Conservation (phyloP, 2,329 filamentous ascomycete species). For the Xylaria polymorpha region DNA sequence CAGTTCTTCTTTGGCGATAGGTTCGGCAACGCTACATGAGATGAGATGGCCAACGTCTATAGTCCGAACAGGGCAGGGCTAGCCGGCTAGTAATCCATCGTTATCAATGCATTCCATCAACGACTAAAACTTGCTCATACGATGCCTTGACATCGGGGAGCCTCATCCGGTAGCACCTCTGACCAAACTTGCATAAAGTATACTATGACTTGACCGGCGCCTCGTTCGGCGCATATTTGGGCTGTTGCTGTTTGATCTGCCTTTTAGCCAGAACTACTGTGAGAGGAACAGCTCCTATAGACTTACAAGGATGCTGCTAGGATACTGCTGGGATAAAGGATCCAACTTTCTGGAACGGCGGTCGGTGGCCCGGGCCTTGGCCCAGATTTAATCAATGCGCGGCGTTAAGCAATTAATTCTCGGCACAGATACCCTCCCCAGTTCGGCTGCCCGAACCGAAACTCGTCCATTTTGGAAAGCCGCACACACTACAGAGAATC, state of each 20-base stretch:
- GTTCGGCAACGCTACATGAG: neutral
- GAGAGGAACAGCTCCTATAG: slow-evolving; percentile 41
- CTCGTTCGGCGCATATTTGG: slow-evolving; percentile 27
- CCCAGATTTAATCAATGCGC: slow-evolving; percentile 28
- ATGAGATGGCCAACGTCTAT: neutral
- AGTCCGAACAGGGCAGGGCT: slow-evolving; percentile 12
- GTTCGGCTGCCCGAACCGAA: slow-evolving; percentile 25
- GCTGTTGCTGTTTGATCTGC: slow-evolving; percentile 52
- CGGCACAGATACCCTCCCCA: slow-evolving; percentile 32
- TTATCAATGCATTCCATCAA: neutral
- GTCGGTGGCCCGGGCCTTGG: slow-evolving; percentile 51
- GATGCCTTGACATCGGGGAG: slow-evolving; percentile 3
- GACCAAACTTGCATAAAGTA: slow-evolving; percentile 23
- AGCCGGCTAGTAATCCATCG: neutral
- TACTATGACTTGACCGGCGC: slow-evolving; percentile 20
- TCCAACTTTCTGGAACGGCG: slow-evolving; percentile 52
- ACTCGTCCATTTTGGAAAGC: neutral
- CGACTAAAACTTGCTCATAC: neutral
- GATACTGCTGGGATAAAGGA: neutral
- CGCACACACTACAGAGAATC: neutral
- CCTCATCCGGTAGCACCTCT: slow-evolving; percentile 16
- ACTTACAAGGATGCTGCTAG: slow-evolving; percentile 29
- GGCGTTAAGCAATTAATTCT: slow-evolving; percentile 31
- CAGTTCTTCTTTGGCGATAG: neutral
- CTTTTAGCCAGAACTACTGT: slow-evolving; percentile 54